These are phyloP conservation scores for Tetracladium setigerum DNA, from an alignment of 495 filamentous ascomycete species.

Conservation along the genomic window DNA sequence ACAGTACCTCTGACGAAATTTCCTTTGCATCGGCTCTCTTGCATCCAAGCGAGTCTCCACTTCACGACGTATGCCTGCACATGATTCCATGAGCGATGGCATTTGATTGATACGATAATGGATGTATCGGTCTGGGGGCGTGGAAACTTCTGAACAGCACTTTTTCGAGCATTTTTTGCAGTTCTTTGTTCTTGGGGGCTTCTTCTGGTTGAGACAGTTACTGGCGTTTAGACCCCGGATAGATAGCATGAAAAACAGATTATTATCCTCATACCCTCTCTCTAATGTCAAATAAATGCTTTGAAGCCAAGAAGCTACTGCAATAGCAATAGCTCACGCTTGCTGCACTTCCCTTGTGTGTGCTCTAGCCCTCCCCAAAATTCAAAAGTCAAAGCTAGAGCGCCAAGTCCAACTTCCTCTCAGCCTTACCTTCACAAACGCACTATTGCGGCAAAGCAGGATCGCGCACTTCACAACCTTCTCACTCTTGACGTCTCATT, in stretches of 20 bases:
- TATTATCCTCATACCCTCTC: too few species aligned
- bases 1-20: not conserved
- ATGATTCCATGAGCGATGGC: conserved; percentile 6
- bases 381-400: too few species aligned
- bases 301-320: too few species aligned
- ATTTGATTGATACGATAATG: conserved; percentile 1
- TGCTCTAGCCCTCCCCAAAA: too few species aligned
- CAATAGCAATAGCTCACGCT: too few species aligned
- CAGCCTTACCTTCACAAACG: too few species aligned
- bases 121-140: not conserved
- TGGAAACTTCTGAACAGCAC: conserved; percentile 5
- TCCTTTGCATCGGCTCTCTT: conserved; percentile 6
- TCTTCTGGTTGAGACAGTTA: conserved; percentile 2
- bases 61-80: not conserved
- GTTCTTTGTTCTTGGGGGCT: not conserved
- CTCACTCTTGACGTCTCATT: too few species aligned
- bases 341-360: too few species aligned
- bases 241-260: conserved; percentile 17
- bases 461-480: too few species aligned
- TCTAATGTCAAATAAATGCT: too few species aligned
- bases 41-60: conserved; percentile 4
- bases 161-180: conserved; percentile 8
- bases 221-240: conserved; percentile 21
- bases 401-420: too few species aligned
- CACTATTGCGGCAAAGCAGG: too few species aligned